A percentile compares a stretch with the other conserved stretches of the same genome.
These are phyloP conservation scores for Fusarium floridanum DNA, from an alignment of 2,329 filamentous ascomycete genomes.

Conservation along the genomic window DNA sequence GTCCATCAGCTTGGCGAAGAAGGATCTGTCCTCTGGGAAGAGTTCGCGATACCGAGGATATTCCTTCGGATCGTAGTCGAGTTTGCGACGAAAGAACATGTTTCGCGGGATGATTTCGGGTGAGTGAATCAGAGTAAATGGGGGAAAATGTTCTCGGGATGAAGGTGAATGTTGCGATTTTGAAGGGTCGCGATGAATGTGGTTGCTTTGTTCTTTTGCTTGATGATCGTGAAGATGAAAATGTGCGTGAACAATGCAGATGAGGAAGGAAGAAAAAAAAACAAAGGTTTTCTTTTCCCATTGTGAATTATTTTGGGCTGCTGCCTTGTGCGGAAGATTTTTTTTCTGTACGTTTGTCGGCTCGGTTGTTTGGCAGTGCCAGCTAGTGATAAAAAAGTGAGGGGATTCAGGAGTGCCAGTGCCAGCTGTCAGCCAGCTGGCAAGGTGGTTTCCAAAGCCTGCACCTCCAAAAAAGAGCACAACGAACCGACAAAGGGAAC, in stretches of 20 bases:
- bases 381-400: conserved; percentile 17
- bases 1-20: conserved; percentile 14
- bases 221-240: conserved; percentile 12
- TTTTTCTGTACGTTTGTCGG: conserved; percentile 1
- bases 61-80: conserved; percentile 32
- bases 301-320: not conserved
- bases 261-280: not conserved
- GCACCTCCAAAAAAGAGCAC: not conserved
- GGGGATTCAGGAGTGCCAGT: conserved; percentile 25
- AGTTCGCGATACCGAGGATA: conserved; percentile 27
- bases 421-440: not conserved
- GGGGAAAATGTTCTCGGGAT: not conserved
- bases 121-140: not conserved
- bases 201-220: conserved; percentile 6
- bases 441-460: not conserved
- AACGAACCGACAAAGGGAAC: not conserved
- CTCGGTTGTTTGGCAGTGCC: conserved; percentile 21
- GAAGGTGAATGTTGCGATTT: not conserved
- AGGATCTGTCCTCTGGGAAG: conserved; percentile 19
- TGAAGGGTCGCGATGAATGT: not conserved
- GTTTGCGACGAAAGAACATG: conserved; percentile 7
- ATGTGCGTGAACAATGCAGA: not conserved
- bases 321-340: not conserved
- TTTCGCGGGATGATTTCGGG: too few relatives aligned
- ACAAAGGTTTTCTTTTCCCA: not conserved